Conservation (phyloP, 2,329 filamentous ascomycete species). For the Chaetomiaceae sp. region DNA sequence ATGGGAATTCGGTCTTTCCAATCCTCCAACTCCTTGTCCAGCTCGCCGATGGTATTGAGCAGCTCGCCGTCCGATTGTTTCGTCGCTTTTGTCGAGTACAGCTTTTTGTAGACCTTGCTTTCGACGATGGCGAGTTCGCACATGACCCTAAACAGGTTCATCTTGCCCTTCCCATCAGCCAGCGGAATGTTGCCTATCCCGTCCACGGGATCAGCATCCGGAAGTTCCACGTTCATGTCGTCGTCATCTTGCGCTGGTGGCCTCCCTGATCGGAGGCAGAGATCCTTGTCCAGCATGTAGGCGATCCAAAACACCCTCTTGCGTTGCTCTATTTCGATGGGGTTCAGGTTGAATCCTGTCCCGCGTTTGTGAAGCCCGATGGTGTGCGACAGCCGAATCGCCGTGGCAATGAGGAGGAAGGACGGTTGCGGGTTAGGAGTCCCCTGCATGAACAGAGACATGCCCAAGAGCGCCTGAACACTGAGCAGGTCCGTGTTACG, state of each 20-base stretch:
- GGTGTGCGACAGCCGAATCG: constrained; percentile 84
- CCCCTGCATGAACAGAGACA: constrained; percentile 91
- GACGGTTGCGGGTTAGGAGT: constrained; percentile 95
- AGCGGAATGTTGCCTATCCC: constrained; percentile 93
- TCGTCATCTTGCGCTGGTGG: constrained; percentile 60
- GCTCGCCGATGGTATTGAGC: constrained; percentile 89
- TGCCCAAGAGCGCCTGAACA: constrained; percentile 88
- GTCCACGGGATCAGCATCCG: constrained; percentile 83
- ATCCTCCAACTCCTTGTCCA: constrained; percentile 82
- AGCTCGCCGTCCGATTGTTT: constrained; percentile 91
- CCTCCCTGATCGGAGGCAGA: constrained; percentile 54
- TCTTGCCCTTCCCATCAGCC: constrained; percentile 80
- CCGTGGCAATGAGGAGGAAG: constrained; percentile 84
- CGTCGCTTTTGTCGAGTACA: constrained; percentile 89
- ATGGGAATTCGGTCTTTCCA: constrained; percentile 96
- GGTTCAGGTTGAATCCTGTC: constrained; percentile 87
- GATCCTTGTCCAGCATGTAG: constrained; percentile 61
- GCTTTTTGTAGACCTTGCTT: constrained; percentile 84
- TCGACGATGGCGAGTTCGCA: constrained; percentile 89
- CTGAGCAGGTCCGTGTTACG: constrained; percentile 92
- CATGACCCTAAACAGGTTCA: constrained; percentile 92
- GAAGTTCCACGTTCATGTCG: constrained; percentile 91
- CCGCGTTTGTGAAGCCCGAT: constrained; percentile 94
- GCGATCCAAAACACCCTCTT: constrained; percentile 63
- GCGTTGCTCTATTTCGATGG: constrained; percentile 87